phyloP scores from a whole-genome alignment of 129 eudicot species.

The Helianthus tuberosus region DNA sequence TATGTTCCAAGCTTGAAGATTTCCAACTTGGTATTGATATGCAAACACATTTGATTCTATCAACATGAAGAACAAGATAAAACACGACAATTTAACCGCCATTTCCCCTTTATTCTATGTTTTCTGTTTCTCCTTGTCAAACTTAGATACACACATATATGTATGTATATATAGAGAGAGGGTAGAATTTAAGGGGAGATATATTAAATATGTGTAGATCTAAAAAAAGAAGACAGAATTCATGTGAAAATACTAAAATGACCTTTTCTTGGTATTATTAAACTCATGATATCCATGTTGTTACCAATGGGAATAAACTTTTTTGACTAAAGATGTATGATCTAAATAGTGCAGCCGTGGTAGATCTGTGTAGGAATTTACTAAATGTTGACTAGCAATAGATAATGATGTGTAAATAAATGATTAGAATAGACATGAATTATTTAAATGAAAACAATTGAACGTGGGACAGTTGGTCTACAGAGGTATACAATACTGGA shows the following conservation, averaged over 20 bases:
- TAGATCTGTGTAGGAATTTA: conserved; percentile 37
- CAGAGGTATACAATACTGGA: conserved; percentile 31
- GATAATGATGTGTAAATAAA: conserved; percentile 30
- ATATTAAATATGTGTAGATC: conserved; percentile 13
- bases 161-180: conserved; percentile 16
- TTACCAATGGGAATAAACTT: conserved; percentile 21
- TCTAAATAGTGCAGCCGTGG: conserved; percentile 21
- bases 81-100: conserved; percentile 35
- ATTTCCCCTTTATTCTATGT: conserved; percentile 38
- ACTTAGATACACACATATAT: background rate
- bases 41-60: conserved; percentile 50
- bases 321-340: conserved; percentile 23
- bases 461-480: conserved; percentile 62
- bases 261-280: background rate
- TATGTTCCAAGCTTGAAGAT: conserved; percentile 70
- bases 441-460: conserved; percentile 29
- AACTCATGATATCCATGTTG: background rate
- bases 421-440: conserved; percentile 31
- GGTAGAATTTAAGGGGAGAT: conserved; percentile 3
- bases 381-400: conserved; percentile 12
- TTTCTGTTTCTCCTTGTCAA: background rate
- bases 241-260: conserved; percentile 20
- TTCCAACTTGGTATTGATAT: conserved; percentile 77
- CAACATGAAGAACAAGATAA: conserved; percentile 45
- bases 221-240: conserved; percentile 18